Evolutionary conservation across 176 grass and related monocot species (phyloP).

Genomic region (Olyra latifolia): DNA sequence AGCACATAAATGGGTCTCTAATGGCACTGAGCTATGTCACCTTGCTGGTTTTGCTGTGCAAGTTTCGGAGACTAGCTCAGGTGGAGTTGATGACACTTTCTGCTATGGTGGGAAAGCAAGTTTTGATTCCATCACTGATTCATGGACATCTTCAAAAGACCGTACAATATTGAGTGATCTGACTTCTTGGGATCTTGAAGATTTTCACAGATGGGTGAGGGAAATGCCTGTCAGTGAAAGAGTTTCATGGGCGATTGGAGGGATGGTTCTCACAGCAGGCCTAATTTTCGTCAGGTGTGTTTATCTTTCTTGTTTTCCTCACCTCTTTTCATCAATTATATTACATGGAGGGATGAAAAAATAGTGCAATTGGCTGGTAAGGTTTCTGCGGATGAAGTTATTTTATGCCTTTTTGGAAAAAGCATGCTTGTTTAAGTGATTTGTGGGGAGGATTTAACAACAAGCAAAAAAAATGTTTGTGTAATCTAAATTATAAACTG

Average conservation of each 20-base stretch:
- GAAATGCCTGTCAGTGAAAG: slow-evolving; percentile 60
- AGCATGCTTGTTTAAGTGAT: not conserved
- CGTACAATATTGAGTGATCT: slow-evolving; percentile 41
- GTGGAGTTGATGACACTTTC: slow-evolving; percentile 58
- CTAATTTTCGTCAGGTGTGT: slow-evolving; percentile 72
- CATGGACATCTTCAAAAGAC: slow-evolving; percentile 61
- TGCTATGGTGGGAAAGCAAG: slow-evolving; percentile 96
- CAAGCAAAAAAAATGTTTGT: not conserved
- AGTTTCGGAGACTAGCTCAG: slow-evolving; percentile 31
- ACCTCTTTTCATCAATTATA: not conserved
- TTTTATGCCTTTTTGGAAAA: not conserved
- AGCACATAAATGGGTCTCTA: slow-evolving; percentile 79
- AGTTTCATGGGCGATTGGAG: slow-evolving; percentile 91
- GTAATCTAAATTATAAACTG: slow-evolving; percentile 3
- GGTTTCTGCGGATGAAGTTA: not conserved
- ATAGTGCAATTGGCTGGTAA: not conserved
- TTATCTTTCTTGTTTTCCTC: not conserved
- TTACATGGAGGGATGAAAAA: not conserved
- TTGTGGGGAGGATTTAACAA: not conserved
- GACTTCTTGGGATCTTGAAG: slow-evolving; percentile 47
- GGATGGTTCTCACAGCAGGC: slow-evolving; percentile 88
- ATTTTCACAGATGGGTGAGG: slow-evolving; percentile 55
- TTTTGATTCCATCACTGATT: slow-evolving; percentile 72
- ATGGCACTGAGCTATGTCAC: slow-evolving; percentile 80
- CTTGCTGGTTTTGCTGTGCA: slow-evolving; percentile 87